These are phyloP conservation scores for Pigoraptor vietnamica DNA, from an alignment of 78 protist genomes.

Conservation along the genomic window DNA sequence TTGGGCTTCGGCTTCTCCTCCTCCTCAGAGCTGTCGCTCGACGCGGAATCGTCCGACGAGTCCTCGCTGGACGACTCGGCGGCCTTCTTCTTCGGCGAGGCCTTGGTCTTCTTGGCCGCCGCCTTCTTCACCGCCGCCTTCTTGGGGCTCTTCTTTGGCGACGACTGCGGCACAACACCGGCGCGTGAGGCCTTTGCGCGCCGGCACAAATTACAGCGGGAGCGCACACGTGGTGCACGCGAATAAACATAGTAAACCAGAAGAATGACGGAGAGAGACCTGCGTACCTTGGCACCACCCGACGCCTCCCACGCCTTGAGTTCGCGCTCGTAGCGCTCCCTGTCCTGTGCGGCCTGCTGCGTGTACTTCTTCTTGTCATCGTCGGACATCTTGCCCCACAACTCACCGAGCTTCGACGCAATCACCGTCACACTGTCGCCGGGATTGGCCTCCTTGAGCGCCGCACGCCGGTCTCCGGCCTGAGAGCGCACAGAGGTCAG, in stretches of 20 bases:
- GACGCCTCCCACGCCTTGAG: neutral
- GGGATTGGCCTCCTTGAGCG: neutral
- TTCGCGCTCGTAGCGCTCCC: neutral
- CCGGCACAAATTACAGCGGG: too few species aligned
- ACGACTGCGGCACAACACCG: too few species aligned
- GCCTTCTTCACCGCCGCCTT: neutral
- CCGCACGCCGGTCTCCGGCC: neutral
- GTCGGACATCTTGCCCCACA: neutral
- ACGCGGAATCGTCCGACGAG: neutral
- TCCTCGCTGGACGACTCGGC: neutral
- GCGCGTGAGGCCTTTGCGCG: too few species aligned
- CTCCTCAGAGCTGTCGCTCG: neutral
- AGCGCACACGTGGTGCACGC: too few species aligned
- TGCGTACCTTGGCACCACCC: neutral
- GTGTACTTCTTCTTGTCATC: neutral
- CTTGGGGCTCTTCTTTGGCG: neutral
- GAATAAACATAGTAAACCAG: too few species aligned
- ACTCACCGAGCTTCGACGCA: neutral
- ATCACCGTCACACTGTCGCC: neutral
- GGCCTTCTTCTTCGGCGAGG: neutral
- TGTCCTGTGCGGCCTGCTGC: neutral
- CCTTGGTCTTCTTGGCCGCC: neutral
- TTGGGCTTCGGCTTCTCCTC: neutral
- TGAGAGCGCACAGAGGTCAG: too few species aligned
- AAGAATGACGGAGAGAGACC: too few species aligned